Base-by-base conservation (phyloP, 208 protist species). In the Porcisia hertigi region DNA sequence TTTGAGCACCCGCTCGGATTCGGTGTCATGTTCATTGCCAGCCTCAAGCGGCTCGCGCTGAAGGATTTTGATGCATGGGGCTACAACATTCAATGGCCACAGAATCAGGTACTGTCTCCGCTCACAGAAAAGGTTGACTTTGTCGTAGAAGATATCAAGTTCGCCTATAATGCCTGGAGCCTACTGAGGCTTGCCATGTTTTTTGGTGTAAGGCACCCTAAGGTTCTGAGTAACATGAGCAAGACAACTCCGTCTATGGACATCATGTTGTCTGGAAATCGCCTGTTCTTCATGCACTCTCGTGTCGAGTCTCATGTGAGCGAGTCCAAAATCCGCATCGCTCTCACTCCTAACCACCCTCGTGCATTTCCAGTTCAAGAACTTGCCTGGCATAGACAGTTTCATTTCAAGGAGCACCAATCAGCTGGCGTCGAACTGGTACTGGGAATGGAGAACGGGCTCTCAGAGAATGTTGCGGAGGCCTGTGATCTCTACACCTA, bases 131-230 rank as follows among this genome's bases (percentile, higher is more conserved):
- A 77, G 30, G 78, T 84, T 9, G 82, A 80, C 55, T 75, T 95
- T 18, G 80, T 82, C 0, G 92, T 92, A 11, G 92, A 97, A 64
- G 92, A 97, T 62, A 88, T 94, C 59, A 97, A 97, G 67, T 97
- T 97, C 59, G 92, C 92, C 2, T 94, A 92, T 72, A 97, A 97
- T 71, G 92, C 92, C 9, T 97, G 92, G 91, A 86, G 84, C 36
- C 75, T 97, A 0, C 72, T 97, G 23, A 71, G 92, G 9, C 85
- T 97, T 16, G 77, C 82, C 11, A 86, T 94, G 81, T 97, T 97
- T 71, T 97, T 90, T 64, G 88, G 88, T 41, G 69, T 84, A 18
- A 67, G 30, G 18, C 86, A 94, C 39, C 92, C 92, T 30, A 92
- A 87, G 60, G 77, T 97, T 5, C 70, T 97, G 3, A 93, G 89